phyloP scores from a whole-genome alignment of 2,329 filamentous ascomycete genomes.

The Diplocarpon rosae region DNA sequence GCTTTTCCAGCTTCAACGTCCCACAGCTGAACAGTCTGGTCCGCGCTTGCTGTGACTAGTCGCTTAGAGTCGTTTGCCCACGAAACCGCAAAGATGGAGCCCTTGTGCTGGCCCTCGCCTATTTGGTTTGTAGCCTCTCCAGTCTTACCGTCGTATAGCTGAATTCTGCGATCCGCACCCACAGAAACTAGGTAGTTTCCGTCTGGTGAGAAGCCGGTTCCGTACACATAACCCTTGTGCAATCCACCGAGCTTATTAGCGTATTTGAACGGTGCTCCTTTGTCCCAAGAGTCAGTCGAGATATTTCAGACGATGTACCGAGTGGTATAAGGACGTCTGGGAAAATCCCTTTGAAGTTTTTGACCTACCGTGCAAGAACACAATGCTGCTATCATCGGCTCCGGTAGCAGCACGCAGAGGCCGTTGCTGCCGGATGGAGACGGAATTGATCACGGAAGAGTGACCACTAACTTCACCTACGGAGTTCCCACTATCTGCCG shows the following conservation, averaged over 20 bases:
- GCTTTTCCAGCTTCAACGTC: slow-evolving; percentile 70
- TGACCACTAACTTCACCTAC: slow-evolving; percentile 92
- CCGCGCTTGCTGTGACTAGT: slow-evolving; percentile 84
- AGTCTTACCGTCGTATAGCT: slow-evolving; percentile 93
- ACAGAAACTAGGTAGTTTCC: slow-evolving; percentile 74
- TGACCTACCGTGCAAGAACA: slow-evolving; percentile 68
- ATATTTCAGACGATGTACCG: too few species aligned
- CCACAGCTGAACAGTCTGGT: slow-evolving; percentile 93
- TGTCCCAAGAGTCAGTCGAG: too few species aligned
- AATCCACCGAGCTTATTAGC: slow-evolving; percentile 67
- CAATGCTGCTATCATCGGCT: slow-evolving; percentile 78
- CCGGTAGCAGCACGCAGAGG: slow-evolving; percentile 88
- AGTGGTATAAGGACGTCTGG: too few species aligned
- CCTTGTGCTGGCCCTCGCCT: slow-evolving; percentile 75
- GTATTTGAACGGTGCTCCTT: slow-evolving; percentile 78
- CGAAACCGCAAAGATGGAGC: slow-evolving; percentile 83
- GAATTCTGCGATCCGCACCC: slow-evolving; percentile 84
- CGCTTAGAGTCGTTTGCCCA: slow-evolving; percentile 81
- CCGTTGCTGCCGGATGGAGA: slow-evolving; percentile 78
- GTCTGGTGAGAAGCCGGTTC: slow-evolving; percentile 81
- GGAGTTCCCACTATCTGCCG: slow-evolving; percentile 88
- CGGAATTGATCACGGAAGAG: slow-evolving; percentile 79
- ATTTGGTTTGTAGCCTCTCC: slow-evolving; percentile 72
- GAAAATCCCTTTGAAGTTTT: too few species aligned
- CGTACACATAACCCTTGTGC: slow-evolving; percentile 84